Conservation (phyloP, 2,329 filamentous ascomycete species). For the Dryadomyces quercivorus region DNA sequence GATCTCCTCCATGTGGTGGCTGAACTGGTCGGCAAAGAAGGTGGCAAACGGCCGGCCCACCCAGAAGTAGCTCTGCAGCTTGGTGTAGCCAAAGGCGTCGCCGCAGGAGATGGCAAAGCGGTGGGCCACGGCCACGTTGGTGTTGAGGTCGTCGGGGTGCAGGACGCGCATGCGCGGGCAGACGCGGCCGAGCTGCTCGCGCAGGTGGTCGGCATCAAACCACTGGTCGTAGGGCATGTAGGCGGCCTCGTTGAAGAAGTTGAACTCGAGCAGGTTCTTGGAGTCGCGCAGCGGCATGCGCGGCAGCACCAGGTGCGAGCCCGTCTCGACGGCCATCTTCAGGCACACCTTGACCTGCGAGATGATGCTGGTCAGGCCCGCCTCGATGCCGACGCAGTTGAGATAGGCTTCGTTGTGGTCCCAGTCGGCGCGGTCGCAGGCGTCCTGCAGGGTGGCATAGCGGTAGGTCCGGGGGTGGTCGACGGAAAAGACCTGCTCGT, state of each 20-base stretch:
- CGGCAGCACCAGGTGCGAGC: conserved; percentile 18
- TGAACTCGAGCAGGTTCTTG: conserved; percentile 18
- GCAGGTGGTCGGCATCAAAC: conserved; percentile 20
- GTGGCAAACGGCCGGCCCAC: conserved; percentile 16
- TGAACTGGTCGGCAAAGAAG: conserved; percentile 14
- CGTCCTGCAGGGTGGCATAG: conserved; percentile 14
- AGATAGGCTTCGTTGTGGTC: conserved; percentile 18
- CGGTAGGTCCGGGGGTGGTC: conserved; percentile 11
- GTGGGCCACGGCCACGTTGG: conserved; percentile 12
- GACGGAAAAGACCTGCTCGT: conserved; percentile 20
- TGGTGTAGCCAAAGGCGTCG: conserved; percentile 14
- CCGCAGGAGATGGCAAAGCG: conserved; percentile 14
- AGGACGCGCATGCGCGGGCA: conserved; percentile 22
- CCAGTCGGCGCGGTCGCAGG: conserved; percentile 17
- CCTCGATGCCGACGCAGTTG: conserved; percentile 19
- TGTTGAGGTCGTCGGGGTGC: conserved; percentile 15
- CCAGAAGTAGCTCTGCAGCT: conserved; percentile 20
- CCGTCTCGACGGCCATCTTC: conserved; percentile 22
- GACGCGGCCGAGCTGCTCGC: conserved; percentile 11
- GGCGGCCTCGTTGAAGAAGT: conserved; percentile 18
- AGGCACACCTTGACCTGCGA: conserved; percentile 23
- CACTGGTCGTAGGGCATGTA: conserved; percentile 21
- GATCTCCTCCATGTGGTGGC: conserved; percentile 1
- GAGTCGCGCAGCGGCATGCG: conserved; percentile 21
- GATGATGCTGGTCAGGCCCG: conserved; percentile 21